phyloP scores from a whole-genome alignment of 257 asterid species.

The Verbascum thapsus region DNA sequence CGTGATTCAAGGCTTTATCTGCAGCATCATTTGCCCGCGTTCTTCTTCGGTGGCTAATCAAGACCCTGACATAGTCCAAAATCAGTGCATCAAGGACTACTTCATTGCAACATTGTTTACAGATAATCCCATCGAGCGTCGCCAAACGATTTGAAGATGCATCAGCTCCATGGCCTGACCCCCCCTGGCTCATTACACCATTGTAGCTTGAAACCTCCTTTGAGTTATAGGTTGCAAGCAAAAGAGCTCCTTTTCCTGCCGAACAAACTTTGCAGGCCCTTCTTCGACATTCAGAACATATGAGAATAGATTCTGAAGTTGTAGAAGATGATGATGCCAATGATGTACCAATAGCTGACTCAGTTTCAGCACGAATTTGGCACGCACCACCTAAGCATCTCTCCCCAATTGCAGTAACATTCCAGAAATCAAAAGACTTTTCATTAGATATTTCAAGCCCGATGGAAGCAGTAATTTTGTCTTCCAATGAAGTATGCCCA shows the following conservation, averaged over 20 bases:
- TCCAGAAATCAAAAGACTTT: constrained; percentile 81
- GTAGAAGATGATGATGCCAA: constrained; percentile 44
- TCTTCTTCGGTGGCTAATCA: constrained; percentile 71
- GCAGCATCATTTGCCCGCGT: constrained; percentile 66
- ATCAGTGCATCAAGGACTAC: constrained; percentile 74
- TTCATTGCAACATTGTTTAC: constrained; percentile 81
- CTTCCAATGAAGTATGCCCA: constrained; percentile 86
- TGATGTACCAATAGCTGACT: constrained; percentile 41
- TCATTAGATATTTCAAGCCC: constrained; percentile 74
- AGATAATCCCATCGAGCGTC: constrained; percentile 61
- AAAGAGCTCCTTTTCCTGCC: constrained; percentile 88
- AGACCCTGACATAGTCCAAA: constrained; percentile 80
- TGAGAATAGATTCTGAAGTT: constrained; percentile 45
- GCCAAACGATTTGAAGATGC: constrained; percentile 66
- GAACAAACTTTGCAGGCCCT: constrained; percentile 85
- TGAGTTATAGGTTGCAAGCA: constrained; percentile 55
- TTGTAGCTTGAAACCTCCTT: constrained; percentile 58
- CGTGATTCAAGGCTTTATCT: constrained; percentile 58
- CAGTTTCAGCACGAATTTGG: constrained; percentile 75
- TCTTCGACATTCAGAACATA: constrained; percentile 74
- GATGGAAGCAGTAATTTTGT: constrained; percentile 74
- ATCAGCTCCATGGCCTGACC: constrained; percentile 64
- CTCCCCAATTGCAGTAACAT: constrained; percentile 66
- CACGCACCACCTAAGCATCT: constrained; percentile 74
- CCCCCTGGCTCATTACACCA: constrained; percentile 64